A percentile compares a stretch with the other conserved stretches of the same genome.
Evolutionary conservation across 2,329 filamentous ascomycete species (phyloP).

Genomic region (Phyllosticta citribraziliensis): DNA sequence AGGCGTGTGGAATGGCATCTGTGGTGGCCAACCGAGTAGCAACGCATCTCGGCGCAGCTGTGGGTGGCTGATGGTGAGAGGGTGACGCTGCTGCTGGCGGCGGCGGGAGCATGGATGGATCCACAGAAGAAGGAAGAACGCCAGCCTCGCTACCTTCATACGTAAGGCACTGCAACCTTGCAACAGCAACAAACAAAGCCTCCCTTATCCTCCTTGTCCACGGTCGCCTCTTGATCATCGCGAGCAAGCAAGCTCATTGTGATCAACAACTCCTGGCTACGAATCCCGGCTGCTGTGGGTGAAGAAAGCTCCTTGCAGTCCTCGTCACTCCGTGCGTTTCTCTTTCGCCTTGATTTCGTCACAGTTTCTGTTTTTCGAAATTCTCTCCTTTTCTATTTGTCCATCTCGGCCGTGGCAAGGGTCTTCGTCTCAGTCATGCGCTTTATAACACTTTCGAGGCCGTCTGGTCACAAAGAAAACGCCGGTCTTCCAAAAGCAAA

Average conservation of each 20-base stretch:
- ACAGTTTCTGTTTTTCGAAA: not conserved
- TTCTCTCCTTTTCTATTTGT: not conserved
- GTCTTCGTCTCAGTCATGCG: not conserved
- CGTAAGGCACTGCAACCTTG: not conserved
- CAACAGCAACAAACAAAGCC: not conserved
- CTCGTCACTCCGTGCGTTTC: not conserved
- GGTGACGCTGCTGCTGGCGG: not conserved
- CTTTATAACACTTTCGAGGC: not conserved
- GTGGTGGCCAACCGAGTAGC: not conserved
- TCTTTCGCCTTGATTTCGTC: not conserved
- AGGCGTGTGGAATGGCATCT: not conserved
- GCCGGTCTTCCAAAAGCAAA: too few species aligned
- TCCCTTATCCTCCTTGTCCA: not conserved
- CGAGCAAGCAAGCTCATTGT: not conserved
- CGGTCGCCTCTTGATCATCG: not conserved
- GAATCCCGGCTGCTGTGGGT: not conserved
- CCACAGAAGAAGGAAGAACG: conserved; percentile 6
- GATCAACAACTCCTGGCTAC: not conserved
- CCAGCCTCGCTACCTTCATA: not conserved
- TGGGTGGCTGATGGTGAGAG: conserved; percentile 3
- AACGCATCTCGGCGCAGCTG: conserved; percentile 3
- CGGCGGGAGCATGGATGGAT: not conserved
- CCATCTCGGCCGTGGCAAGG: not conserved
- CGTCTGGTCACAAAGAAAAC: too few species aligned
- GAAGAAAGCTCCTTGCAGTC: too few species aligned